Percentiles rank a stretch among this genome's conserved stretches.
Evolutionary conservation across 2,329 filamentous ascomycete species (phyloP).

Genomic region (Paradendryphiella salina): DNA sequence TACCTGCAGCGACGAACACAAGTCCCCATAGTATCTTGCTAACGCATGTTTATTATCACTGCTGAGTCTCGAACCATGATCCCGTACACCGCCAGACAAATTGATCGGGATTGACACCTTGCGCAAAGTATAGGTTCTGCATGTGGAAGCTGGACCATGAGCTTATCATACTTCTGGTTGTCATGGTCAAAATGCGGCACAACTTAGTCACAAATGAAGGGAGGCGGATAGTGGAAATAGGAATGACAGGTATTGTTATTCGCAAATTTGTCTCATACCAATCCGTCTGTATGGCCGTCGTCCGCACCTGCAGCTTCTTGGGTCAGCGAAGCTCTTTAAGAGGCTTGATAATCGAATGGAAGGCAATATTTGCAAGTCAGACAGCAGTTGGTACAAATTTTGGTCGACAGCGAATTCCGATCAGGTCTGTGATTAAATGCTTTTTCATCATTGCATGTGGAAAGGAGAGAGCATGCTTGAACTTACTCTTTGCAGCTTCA

Average conservation of each 20-base stretch:
- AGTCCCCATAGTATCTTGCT: background rate
- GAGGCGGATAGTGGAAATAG: background rate
- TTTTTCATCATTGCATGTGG: constrained; percentile 56
- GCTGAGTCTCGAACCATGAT: background rate
- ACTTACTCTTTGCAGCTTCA: constrained; percentile 36
- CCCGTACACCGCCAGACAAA: constrained; percentile 5
- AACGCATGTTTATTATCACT: background rate
- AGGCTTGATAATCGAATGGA: background rate
- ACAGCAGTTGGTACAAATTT: constrained; percentile 80
- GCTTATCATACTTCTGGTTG: background rate
- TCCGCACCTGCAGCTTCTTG: background rate
- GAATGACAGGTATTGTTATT: constrained; percentile 5
- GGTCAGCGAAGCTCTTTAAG: constrained; percentile 11
- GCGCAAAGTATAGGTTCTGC: background rate
- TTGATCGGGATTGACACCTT: background rate
- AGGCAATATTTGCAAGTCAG: constrained; percentile 55
- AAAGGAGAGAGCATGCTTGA: constrained; percentile 13
- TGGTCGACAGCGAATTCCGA: constrained; percentile 74
- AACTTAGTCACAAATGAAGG: constrained; percentile 1
- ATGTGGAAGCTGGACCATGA: background rate
- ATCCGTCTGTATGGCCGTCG: background rate
- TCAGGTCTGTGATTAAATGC: constrained; percentile 79
- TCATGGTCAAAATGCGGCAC: background rate
- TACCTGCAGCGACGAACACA: constrained; percentile 3
- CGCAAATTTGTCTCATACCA: background rate